Base-by-base conservation (phyloP, 2,329 filamentous ascomycete species). In the Fusarium phyllophilum region DNA sequence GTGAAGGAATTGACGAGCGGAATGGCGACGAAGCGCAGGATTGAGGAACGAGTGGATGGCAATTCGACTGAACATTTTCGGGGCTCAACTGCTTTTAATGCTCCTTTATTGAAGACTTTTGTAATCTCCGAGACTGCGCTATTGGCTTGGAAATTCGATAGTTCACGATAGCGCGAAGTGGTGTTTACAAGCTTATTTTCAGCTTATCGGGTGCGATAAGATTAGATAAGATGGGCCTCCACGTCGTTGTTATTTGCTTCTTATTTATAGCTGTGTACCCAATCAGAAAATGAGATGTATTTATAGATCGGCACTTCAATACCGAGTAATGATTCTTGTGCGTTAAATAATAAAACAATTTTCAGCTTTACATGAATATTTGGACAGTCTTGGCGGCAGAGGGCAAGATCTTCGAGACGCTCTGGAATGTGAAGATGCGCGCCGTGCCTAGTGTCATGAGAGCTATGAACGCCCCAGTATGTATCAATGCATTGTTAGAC, bases 31-130 rank as follows among this genome's bases (percentile, higher is more conserved):
- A 57, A 31, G 22, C 31, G 49, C 31, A 17, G 7, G 9, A 17
- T 22, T 20, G 3, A 22, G 8, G 2, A 54, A 22, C 3, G 49
- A 54, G 24, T 3, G 13, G 7, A 26, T 22, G 24, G 18, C 1
- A 5, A 17, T 52, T 26, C 5, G 13, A 15, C 3, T 3, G 3
- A 2, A 12, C 13, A 54, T 38, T 2, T 3, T 22, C 2, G n/a
- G 24, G 14, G 5, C 10, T 7, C 14, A 20, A 5, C 2, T 17
- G 5, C 0, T 5, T 38, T 38, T 2, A 29, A 29, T 7, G 17
- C 49, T 54, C 49, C 5, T 22, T 22, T 3, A 6, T 2, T 4
- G 5, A 22, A 12, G 49, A 5, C 9, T 3, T 17, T 52, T 54
- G 33, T 26, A 38, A 54, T 38, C 18, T 54, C n/a, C 24, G 9